These are phyloP conservation scores for Saccharomyces kudriavzevii DNA, from an alignment of 805 yeast species.

Conservation along the genomic window DNA sequence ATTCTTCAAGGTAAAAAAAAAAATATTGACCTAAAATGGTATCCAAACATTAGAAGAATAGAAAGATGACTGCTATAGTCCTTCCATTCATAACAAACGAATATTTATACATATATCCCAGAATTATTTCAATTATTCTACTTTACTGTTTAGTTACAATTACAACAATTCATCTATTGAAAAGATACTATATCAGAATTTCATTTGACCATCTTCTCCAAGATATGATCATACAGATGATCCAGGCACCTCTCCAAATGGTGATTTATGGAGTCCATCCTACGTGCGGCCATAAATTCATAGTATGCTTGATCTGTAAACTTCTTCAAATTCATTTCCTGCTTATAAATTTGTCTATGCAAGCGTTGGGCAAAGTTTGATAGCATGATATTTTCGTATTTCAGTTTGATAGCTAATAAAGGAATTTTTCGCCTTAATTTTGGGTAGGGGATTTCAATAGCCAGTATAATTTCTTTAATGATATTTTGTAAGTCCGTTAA, in stretches of 20 bases:
- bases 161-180: not conserved
- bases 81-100: not conserved
- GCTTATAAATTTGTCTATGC: conserved; percentile 26
- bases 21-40: not conserved
- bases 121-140: not conserved
- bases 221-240: conserved; percentile 16
- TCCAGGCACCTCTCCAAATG: conserved; percentile 24
- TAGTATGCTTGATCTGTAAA: conserved; percentile 18
- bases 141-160: conserved; percentile 1
- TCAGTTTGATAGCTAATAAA: conserved; percentile 19
- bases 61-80: not conserved
- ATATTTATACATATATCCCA: not conserved
- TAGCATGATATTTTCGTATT: conserved; percentile 24
- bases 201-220: not conserved
- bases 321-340: conserved; percentile 20
- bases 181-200: not conserved
- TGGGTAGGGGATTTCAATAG: conserved; percentile 29
- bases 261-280: conserved; percentile 15
- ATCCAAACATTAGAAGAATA: no score
- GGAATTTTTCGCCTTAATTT: conserved; percentile 23
- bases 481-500: conserved; percentile 30
- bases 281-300: conserved; percentile 13
- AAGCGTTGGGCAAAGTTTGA: conserved; percentile 29
- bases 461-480: conserved; percentile 29
- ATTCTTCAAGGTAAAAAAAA: not conserved